Evolutionary conservation across 2,329 filamentous ascomycete species (phyloP), one percentile per base, ranked within the genome.

Genomic region (Neonectria punicea): DNA sequence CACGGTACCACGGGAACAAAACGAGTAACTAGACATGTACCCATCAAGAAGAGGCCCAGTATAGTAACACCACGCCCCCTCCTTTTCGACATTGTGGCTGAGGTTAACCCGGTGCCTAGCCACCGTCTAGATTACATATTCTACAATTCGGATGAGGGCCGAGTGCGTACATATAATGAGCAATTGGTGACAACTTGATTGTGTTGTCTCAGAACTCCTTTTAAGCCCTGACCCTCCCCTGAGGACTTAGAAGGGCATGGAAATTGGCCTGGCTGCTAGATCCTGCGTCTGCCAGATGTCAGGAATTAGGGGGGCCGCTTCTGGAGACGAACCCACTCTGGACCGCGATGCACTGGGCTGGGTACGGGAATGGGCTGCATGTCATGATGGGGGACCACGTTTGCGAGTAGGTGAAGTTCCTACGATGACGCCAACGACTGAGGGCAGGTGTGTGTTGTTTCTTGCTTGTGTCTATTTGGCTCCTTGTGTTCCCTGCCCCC

Each of bases 1-100:
- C 57, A 74, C 72, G 55, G 72, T 74, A 58, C 69, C 69, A 74
- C 60, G 66, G 61, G 72, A 63, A 68, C 69, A 68, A 41, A 54
- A 58, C 39, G 36, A 53, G 65, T 60, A 66, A 60, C 60, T 53
- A 36, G 55, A 6, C 5, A 25, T 30, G 30, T 30, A 30, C 30
- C 30, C 30, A 30, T 30, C 30, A 61, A 44, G 61, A 61, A 16
- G 55, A 71, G 44, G 58, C 47, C 41, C 43, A 44, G 54, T 28
- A 53, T 62, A 67, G 72, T 73, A 74, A 25, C 10, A 25, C 22
- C 69, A 73, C 72, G 8, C 72, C 72, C 71, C 58, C 32, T 25
- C 44, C 34, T 49, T 54, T 30, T 49, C 22, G 36, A 55, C 60
- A 58, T 65, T 53, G 51, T 55, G 50, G 49, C 44, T 50, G 47